phyloP scores from a whole-genome alignment of 768 basidiomycete species.

The Mycena amicta region DNA sequence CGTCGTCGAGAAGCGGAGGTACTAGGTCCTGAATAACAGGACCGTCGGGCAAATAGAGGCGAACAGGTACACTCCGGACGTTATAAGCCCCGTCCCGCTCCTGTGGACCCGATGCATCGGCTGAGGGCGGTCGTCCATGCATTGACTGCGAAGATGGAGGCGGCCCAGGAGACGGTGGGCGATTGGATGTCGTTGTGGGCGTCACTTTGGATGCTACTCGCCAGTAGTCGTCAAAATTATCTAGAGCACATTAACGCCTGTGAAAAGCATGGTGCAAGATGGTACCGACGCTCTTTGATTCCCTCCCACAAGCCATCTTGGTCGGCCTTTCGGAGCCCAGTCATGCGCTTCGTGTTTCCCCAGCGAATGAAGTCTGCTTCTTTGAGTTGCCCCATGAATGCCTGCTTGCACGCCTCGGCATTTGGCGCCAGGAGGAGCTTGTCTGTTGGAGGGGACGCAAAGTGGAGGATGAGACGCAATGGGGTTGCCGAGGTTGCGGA shows the following conservation, averaged over 20 bases:
- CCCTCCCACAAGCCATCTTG: conserved; percentile 98
- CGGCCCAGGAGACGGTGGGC: conserved; percentile 57
- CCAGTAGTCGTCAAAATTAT: conserved; percentile 96
- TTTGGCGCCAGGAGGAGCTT: conserved; percentile 81
- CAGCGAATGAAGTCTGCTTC: conserved; percentile 97
- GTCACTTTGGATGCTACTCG: conserved; percentile 91
- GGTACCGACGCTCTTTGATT: conserved; percentile 84
- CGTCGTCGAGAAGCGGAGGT: conserved; percentile 76
- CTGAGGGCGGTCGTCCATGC: conserved; percentile 66
- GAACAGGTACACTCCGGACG: conserved; percentile 85
- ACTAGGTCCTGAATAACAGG: conserved; percentile 91
- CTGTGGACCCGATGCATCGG: conserved; percentile 52
- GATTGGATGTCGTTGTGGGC: conserved; percentile 70
- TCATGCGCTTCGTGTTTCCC: conserved; percentile 95
- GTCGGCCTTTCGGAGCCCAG: conserved; percentile 84
- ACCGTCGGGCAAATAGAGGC: conserved; percentile 88
- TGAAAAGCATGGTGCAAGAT: conserved; percentile 9
- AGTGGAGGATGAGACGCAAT: conserved; percentile 81
- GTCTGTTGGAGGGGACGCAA: conserved; percentile 84
- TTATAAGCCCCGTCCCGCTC: conserved; percentile 87
- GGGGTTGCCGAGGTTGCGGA: conserved; percentile 50
- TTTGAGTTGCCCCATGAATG: conserved; percentile 94
- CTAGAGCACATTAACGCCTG: conserved; percentile 42
- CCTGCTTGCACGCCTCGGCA: conserved; percentile 86
- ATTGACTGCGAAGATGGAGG: conserved; percentile 59